Evolutionary conservation across 2,329 filamentous ascomycete genomes (phyloP), one percentile per base, ranked within the genome.

Genomic region (Ascochyta viciae-villosae): DNA sequence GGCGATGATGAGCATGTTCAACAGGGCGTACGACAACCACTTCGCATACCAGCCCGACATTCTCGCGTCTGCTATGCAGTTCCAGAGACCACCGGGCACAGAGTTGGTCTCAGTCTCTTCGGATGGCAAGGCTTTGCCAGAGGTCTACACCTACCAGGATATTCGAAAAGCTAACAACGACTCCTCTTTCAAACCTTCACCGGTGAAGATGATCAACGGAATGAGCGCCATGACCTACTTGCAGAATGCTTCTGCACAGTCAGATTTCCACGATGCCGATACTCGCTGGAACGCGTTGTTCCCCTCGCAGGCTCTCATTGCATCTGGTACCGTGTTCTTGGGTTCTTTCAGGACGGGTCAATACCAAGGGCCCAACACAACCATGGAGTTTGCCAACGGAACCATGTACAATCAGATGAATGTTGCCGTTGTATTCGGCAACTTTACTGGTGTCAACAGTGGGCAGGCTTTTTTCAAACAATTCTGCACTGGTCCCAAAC

Each of bases 261-360:
- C 67, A 7, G 61, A 65, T 33, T 73, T 70, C 29, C 76, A 78
- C 22, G 77, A 80, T 50, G 72, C 73, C 2, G 75, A 80, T 52
- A 72, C 74, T 6, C 67, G 75, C 40, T 80, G 76, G 70, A 79
- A 80, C 43, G 63, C 65, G 1, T 45, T 78, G 1, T 78, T 79
- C 54, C 66, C 70, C 8, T 73, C 67, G 13, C 74, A 75, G 37
- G 54, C 72, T 12, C 61, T 70, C 15, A 65, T 70, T 24, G 70
- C 72, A 6, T 65, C 67, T 4, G 66, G 69, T 2, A 57, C 59
- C 2, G 65, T 61, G 7, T 74, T 64, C 50, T 50, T 71, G 34
- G 69, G 71, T n/a, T 65, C 67, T 16, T 72, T 70, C 58, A 61
- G 64, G 24, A 72, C 65, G 1, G 67, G 70, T 19, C 55, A 62